Evolutionary conservation across 805 yeast species (phyloP), one percentile per base, ranked within the genome.

Genomic region (Candida rishiriensis): DNA sequence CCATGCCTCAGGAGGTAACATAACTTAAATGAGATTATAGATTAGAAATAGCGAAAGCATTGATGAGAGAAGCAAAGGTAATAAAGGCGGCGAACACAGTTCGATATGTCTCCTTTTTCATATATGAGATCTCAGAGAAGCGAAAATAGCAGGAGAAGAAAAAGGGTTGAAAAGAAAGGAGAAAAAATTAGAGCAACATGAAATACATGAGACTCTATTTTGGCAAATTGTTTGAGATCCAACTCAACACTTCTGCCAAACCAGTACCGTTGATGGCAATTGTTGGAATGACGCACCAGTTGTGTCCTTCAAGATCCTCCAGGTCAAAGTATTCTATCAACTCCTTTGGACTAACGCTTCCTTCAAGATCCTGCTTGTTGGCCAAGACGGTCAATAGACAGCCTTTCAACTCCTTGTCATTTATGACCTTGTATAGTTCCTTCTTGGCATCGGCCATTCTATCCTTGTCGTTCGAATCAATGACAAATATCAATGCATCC

Each of bases 201-300:
- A 30, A 38, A 29, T 15, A 29, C 16, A 29, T 17, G 17, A n/a
- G 13, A 29, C n/a, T 14, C 29, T 39, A 39, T 40, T 47, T 43
- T 31, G 52, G 47, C 13, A 51, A 35, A 54, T 86, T 85, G 48
- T 75, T 78, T 13, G 90, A 77, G 40, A 88, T 76, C 96, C 96
- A 88, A 49, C 87, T 81, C 62, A 88, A 71, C 8, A 95, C 90
- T 64, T 89, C 97, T 36, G 83, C 81, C 48, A 89, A 72, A 14
- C 97, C 97, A 45, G 88, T 89, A 26, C 97, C 97, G 46, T 88
- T 85, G 50, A 82, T 78, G 29, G 96, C 97, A 54, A 88, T 83
- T 26, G 95, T 83, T 17, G 96, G 96, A 48, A 90, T 86, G 32
- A 90, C 95, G 40, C 93, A 85, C 95, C 95, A 90, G 43, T 83